phyloP scores from a whole-genome alignment of 2,329 filamentous ascomycete genomes.

The Alternaria metachromatica region DNA sequence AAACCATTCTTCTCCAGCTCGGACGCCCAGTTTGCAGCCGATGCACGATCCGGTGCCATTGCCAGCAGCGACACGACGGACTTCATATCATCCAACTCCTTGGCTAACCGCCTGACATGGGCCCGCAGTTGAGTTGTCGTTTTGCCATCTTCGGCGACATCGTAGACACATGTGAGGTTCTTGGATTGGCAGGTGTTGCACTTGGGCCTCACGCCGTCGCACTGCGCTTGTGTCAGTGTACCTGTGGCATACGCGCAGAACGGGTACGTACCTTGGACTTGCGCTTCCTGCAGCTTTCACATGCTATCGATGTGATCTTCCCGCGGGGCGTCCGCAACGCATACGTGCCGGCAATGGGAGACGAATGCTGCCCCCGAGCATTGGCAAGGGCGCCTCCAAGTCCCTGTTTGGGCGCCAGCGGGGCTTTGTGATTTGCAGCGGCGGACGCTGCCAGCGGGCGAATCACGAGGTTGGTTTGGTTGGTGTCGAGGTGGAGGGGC shows the following conservation, averaged over 20 bases:
- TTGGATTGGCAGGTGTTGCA: constrained; percentile 50
- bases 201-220: constrained; percentile 47
- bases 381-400: constrained; percentile 39
- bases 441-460: constrained; percentile 36
- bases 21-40: constrained; percentile 44
- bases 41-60: constrained; percentile 43
- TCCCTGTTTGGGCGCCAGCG: constrained; percentile 47
- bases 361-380: constrained; percentile 42
- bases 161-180: constrained; percentile 47
- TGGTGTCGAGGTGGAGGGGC: constrained; percentile 41
- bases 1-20: constrained; percentile 49
- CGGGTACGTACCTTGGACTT: constrained; percentile 44
- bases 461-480: constrained; percentile 35
- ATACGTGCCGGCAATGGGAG: constrained; percentile 47
- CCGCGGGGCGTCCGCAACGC: constrained; percentile 46
- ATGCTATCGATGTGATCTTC: constrained; percentile 50
- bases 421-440: constrained; percentile 41
- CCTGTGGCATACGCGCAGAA: not conserved
- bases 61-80: constrained; percentile 45
- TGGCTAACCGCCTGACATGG: constrained; percentile 46
- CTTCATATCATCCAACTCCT: constrained; percentile 50
- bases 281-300: constrained; percentile 48
- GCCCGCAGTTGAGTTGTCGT: constrained; percentile 48
- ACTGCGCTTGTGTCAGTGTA: constrained; percentile 33
- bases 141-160: constrained; percentile 49